Evolutionary conservation across 352 stramenopile genomes (phyloP), one percentile per base, ranked within the genome.

Genomic region (Pythium pyrilobum): DNA sequence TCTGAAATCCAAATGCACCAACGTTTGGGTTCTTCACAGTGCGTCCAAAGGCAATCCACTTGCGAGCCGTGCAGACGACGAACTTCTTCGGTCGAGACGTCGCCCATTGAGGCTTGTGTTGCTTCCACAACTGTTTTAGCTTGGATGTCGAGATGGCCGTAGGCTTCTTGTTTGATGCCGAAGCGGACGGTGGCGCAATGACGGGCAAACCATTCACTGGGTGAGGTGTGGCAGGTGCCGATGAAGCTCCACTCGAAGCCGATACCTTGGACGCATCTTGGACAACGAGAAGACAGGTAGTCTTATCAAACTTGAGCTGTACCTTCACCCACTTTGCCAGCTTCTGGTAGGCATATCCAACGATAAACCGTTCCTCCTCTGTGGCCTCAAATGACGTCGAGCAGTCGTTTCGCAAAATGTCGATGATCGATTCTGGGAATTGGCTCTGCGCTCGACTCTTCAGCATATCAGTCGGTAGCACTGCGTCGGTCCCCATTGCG

Each of bases 11-110:
- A 58, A 89, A 92, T 0, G 81, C 81, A 4, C 77, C 77, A 5
- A 74, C 54, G 29, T 72, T 68, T 4, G 67, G 79, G 32, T 85
- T 80, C 59, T 92, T 92, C n/a, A 85, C 42, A 25, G 65, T 85
- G 2, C 77, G 61, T 5, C 77, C 77, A 36, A 89, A 92, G 16
- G 74, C 75, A 34, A 92, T 92, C 79, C 79, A 92, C 49, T 86
- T 78, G 15, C 77, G 64, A 3, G 76, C 75, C 16, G 87, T 87
- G 54, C 75, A 90, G 12, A 88, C 81, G 0, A 92, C 77, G 23
- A 87, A 59, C 41, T 73, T 85, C 46, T 80, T 81, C 4, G 73
- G 71, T 5, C 79, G 66, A 18, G 51, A n/a, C 25, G 62, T 67
- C 8, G 62, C 77, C 77, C 79, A 87, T 12, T 72, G 68, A 45